Base-by-base conservation (phyloP, 805 yeast species). In the Starmerella geochares region DNA sequence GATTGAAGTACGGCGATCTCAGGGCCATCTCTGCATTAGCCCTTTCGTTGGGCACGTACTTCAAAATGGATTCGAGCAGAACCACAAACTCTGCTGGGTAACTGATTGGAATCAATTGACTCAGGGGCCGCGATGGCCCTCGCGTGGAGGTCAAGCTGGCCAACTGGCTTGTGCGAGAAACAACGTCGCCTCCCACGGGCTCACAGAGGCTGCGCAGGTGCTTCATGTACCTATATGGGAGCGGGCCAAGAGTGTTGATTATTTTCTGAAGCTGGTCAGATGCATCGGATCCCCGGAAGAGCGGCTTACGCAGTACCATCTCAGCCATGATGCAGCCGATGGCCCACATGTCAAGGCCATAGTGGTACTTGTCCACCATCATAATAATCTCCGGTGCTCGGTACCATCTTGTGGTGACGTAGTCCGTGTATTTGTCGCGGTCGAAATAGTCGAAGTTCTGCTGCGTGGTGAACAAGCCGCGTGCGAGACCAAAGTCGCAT, bases 331-430 rank as follows among this genome's bases (percentile, higher is more conserved):
- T 86, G 61, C 96, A 88, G 1, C 96, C 97, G 9, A 81, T 78
- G 0, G 96, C 87, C 97, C 97, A 88, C 71, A 88, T 71, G 64
- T 88, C 97, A 42, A 88, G 82, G 21, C 74, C 64, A 39, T 55
- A 54, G 45, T 60, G 60, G 48, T 61, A 60, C 49, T 51, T 49
- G 21, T 54, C 62, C 17, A 50, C 54, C 14, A 49, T 27, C 29
- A 87, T 65, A 39, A 88, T 76, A 43, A 88, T 71, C 60, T 88
- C 97, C 0, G 97, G 97, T 0, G 96, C 96, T 40, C 97, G 71
- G 61, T 88, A 88, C 95, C 96, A 88, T 51, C 96, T 69, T 0
- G 96, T 88, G 0, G 96, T 96, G 21, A 88, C 96, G 62, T 88
- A 88, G 58, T 54, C 51, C 5, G 70, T 67, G 48, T 63, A 62